Evolutionary conservation across 73 alveolate species (phyloP).

Genomic region (Stentor roeselii): DNA sequence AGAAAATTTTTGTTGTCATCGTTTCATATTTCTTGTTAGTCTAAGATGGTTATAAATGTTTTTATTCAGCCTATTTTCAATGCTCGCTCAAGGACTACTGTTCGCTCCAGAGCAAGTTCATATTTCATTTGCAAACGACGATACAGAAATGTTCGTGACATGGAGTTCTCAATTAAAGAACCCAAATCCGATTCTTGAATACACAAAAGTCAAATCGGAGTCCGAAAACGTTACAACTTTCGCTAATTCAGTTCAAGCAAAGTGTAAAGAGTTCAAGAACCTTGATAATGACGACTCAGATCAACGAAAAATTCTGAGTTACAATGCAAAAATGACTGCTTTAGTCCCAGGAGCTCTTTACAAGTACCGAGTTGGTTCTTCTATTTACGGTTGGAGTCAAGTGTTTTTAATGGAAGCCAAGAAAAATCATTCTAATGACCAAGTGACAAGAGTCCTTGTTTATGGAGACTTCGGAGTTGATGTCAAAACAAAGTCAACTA

Average conservation of each 20-base stretch:
- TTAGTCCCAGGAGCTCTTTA: constrained; percentile 35
- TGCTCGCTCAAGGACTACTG: too few species aligned
- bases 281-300: constrained; percentile 23
- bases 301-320: constrained; percentile 27
- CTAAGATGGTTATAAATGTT: too few species aligned
- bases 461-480: constrained; percentile 26
- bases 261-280: constrained; percentile 45
- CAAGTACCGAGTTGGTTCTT: constrained; percentile 7
- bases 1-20: too few species aligned
- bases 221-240: constrained; percentile 53
- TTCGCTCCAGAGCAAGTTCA: too few species aligned
- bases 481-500: too few species aligned
- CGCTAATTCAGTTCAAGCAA: constrained; percentile 46
- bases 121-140: too few species aligned
- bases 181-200: too few species aligned
- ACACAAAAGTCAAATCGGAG: constrained; percentile 31
- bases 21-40: too few species aligned
- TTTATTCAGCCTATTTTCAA: too few species aligned
- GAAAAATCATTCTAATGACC: constrained; percentile 24
- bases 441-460: constrained; percentile 29
- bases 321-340: constrained; percentile 31
- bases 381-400: not conserved
- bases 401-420: constrained; percentile 29
- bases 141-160: too few species aligned
- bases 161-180: too few species aligned